A percentile compares a stretch with the other conserved stretches of the same genome.
Conservation (phyloP, 768 basidiomycete species). For the Candolleomyces eurysporus region DNA sequence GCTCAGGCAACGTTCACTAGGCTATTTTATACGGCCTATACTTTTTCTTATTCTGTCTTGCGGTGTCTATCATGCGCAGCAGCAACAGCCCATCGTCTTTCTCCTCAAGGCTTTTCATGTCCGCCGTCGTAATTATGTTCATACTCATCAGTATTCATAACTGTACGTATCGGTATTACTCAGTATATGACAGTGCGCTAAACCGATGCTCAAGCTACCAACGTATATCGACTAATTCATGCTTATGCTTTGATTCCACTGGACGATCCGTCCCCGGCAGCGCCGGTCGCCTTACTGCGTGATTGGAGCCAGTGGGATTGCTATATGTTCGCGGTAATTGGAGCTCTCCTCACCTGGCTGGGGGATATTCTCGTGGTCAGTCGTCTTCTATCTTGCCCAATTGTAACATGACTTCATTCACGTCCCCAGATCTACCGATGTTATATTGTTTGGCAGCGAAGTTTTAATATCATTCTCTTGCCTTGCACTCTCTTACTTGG, state of each 20-base stretch:
- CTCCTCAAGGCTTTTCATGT: background rate
- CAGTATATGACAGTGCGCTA: background rate
- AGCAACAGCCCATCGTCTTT: background rate
- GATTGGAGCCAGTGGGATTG: conserved; percentile 23
- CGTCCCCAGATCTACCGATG: conserved; percentile 26
- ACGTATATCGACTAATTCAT: conserved; percentile 21
- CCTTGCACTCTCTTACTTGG: conserved; percentile 20
- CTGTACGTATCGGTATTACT: background rate
- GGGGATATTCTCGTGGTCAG: conserved; percentile 27
- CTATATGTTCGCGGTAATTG: conserved; percentile 16
- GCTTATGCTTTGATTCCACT: conserved; percentile 15
- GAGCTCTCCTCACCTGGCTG: conserved; percentile 26
- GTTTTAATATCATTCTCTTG: conserved; percentile 17
- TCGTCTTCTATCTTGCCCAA: background rate
- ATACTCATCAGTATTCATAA: background rate
- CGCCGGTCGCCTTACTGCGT: conserved; percentile 18
- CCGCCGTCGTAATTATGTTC: background rate
- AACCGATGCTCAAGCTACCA: conserved; percentile 7
- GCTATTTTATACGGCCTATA: background rate
- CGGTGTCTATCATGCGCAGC: background rate
- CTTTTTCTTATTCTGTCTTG: background rate
- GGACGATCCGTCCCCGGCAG: conserved; percentile 7
- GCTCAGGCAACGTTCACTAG: background rate
- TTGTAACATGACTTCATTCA: background rate
- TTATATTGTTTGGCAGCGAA: conserved; percentile 27